Conservation (phyloP, 1,284 basidiomycete species). For the Apiotrichum sp. region DNA sequence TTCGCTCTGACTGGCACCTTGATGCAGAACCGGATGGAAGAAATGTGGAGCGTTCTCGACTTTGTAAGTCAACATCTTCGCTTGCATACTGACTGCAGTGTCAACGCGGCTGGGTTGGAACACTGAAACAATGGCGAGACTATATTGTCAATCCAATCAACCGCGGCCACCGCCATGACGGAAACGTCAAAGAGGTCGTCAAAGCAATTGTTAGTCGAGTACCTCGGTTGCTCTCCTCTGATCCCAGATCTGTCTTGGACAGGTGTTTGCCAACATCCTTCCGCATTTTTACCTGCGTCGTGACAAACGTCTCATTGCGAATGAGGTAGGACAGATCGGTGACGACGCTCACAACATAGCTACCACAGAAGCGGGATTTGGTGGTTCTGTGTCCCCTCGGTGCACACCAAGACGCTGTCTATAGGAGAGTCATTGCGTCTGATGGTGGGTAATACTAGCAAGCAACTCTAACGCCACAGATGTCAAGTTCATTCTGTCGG, state of each 20-base stretch:
- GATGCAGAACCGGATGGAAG: slow-evolving; percentile 49
- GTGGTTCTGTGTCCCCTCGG: slow-evolving; percentile 51
- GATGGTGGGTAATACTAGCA: slow-evolving; percentile 17
- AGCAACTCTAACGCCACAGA: slow-evolving; percentile 19
- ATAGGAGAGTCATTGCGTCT: slow-evolving; percentile 44
- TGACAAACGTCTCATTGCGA: slow-evolving; percentile 48
- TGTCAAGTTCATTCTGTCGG: slow-evolving; percentile 44
- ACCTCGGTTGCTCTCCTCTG: neutral
- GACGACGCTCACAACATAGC: slow-evolving; percentile 23
- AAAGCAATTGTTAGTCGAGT: slow-evolving; percentile 31
- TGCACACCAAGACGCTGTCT: slow-evolving; percentile 43
- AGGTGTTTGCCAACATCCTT: slow-evolving; percentile 42
- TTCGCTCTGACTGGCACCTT: slow-evolving; percentile 42
- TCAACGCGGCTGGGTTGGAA: slow-evolving; percentile 42
- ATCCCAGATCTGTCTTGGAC: slow-evolving; percentile 5
- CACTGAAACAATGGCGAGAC: slow-evolving; percentile 38
- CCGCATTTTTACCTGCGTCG: slow-evolving; percentile 50
- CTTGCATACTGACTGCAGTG: slow-evolving; percentile 18
- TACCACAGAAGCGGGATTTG: slow-evolving; percentile 50
- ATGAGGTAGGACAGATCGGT: slow-evolving; percentile 28
- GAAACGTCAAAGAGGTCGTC: slow-evolving; percentile 38
- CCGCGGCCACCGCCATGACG: slow-evolving; percentile 44
- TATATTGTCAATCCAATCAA: slow-evolving; percentile 45
- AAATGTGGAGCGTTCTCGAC: slow-evolving; percentile 50
- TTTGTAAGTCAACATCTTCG: slow-evolving; percentile 33